These are phyloP conservation scores for Vigna trinervia DNA, from an alignment of 306 rosid genomes.

Conservation along the genomic window DNA sequence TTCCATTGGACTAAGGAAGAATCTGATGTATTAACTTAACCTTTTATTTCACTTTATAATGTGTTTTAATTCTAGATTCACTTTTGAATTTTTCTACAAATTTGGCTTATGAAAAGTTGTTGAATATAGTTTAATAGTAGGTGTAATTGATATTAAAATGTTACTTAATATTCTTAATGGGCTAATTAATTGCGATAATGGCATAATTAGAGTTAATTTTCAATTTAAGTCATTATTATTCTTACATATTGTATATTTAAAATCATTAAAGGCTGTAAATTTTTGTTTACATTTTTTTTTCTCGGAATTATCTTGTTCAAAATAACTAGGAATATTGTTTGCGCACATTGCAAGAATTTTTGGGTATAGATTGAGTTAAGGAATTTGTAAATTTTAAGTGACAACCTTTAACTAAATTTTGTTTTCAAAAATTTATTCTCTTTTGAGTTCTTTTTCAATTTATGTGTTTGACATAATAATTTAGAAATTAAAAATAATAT, in stretches of 20 bases:
- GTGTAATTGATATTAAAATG: conserved; percentile 17
- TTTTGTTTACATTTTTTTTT: neutral
- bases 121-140: neutral
- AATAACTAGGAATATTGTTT: neutral
- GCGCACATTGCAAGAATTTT: no score
- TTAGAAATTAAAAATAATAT: no score
- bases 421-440: neutral
- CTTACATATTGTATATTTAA: conserved; percentile 41
- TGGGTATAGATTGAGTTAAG: neutral
- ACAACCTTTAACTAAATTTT: neutral
- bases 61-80: neutral
- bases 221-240: conserved; percentile 29
- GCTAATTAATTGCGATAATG: conserved; percentile 23
- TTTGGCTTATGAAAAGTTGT: neutral
- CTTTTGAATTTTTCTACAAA: neutral
- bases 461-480: no score
- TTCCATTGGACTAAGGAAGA: conserved; percentile 64
- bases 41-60: conserved; percentile 39
- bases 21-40: conserved; percentile 54
- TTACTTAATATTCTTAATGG: conserved; percentile 29
- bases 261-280: conserved; percentile 23
- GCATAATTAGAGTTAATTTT: conserved; percentile 43
- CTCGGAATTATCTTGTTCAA: no score
- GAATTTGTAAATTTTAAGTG: neutral
- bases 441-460: neutral